phyloP scores from a whole-genome alignment of 2,329 filamentous ascomycete genomes.

The Grosmannia huntii region DNA sequence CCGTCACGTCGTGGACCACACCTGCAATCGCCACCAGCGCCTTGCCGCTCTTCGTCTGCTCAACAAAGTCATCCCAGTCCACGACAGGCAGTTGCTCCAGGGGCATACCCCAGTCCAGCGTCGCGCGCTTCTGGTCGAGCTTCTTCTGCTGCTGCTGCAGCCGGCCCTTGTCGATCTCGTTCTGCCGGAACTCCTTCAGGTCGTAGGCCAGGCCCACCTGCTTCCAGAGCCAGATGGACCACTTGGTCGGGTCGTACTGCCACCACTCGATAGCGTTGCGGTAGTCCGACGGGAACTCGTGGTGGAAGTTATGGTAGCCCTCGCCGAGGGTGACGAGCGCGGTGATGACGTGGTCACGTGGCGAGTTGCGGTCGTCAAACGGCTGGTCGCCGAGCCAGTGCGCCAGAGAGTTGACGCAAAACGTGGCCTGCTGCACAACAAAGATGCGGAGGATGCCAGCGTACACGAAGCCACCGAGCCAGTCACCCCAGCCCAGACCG shows the following conservation, averaged over 20 bases:
- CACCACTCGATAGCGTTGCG: slow-evolving; percentile 84
- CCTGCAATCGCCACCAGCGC: slow-evolving; percentile 67
- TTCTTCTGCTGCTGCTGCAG: slow-evolving; percentile 87
- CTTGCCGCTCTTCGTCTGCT: slow-evolving; percentile 64
- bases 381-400: slow-evolving; percentile 89
- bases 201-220: slow-evolving; percentile 72
- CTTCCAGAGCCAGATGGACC: slow-evolving; percentile 78
- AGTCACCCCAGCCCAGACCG: slow-evolving; percentile 71
- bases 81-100: slow-evolving; percentile 77
- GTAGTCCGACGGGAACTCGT: slow-evolving; percentile 89
- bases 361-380: slow-evolving; percentile 85
- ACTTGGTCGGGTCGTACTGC: slow-evolving; percentile 88
- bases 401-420: slow-evolving; percentile 84
- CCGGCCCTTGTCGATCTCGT: slow-evolving; percentile 87
- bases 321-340: slow-evolving; percentile 71
- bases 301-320: slow-evolving; percentile 92
- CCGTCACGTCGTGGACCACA: slow-evolving; percentile 72
- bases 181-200: slow-evolving; percentile 80
- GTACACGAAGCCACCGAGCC: slow-evolving; percentile 71
- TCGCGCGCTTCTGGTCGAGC: slow-evolving; percentile 73
- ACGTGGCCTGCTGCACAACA: slow-evolving; percentile 84
- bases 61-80: slow-evolving; percentile 76
- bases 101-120: slow-evolving; percentile 75
- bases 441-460: slow-evolving; percentile 76
- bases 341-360: slow-evolving; percentile 77